Evolutionary conservation across 2,329 filamentous ascomycete species (phyloP).

Genomic region (Pseudogymnoascus sp.): DNA sequence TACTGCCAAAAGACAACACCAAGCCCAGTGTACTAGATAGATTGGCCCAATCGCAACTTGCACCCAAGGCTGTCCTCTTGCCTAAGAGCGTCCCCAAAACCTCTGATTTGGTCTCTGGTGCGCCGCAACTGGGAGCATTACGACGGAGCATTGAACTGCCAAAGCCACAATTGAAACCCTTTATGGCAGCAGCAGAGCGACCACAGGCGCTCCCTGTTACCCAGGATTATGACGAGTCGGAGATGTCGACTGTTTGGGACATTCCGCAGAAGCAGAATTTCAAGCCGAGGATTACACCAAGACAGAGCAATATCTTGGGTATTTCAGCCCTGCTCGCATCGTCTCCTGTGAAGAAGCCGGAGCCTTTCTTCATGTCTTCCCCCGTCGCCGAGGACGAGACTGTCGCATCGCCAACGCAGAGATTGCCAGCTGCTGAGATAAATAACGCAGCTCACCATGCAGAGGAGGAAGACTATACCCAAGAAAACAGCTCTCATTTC

Average conservation of each 20-base stretch:
- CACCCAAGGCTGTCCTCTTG: slow-evolving; percentile 13
- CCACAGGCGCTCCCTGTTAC: background rate
- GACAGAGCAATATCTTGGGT: slow-evolving; percentile 18
- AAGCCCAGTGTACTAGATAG: background rate
- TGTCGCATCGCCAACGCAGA: background rate
- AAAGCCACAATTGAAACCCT: background rate
- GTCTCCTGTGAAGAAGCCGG: slow-evolving; percentile 19
- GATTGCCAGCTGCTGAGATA: background rate
- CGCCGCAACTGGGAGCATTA: slow-evolving; percentile 17
- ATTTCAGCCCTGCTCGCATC: slow-evolving; percentile 22
- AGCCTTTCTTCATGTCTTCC: background rate
- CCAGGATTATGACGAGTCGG: background rate
- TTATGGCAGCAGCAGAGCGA: background rate
- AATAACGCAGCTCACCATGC: background rate
- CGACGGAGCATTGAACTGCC: background rate
- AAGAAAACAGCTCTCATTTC: background rate
- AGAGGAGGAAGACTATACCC: background rate
- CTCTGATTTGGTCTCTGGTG: slow-evolving; percentile 12
- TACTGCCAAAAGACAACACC: background rate
- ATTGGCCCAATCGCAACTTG: background rate
- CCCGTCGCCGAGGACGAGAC: background rate
- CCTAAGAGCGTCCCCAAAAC: background rate
- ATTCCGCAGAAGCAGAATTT: slow-evolving; percentile 28
- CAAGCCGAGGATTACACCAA: slow-evolving; percentile 18
- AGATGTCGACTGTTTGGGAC: slow-evolving; percentile 13